Conservation (phyloP, 129 eudicot genomes). For the Kitagawia praeruptora region DNA sequence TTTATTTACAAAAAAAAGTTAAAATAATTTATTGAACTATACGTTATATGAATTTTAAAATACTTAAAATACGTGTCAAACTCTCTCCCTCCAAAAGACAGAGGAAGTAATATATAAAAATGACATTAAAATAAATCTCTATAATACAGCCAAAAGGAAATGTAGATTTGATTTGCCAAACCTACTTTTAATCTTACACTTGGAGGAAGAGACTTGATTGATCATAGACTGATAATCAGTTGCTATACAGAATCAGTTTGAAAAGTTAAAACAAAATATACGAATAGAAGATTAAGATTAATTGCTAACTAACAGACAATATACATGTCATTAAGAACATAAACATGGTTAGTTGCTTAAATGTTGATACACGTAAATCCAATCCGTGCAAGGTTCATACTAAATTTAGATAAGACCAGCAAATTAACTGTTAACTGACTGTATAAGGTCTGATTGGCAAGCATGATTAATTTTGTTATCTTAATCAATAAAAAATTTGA, state of each 20-base stretch:
- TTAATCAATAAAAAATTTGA: too few relatives aligned
- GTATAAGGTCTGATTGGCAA: too few relatives aligned
- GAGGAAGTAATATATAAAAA: too few relatives aligned
- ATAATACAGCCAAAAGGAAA: neutral
- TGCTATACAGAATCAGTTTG: neutral
- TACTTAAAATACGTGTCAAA: too few relatives aligned
- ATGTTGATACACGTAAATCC: conserved; percentile 8
- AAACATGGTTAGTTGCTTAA: neutral
- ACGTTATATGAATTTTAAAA: too few relatives aligned
- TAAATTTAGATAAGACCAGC: conserved; percentile 3
- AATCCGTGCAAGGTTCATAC: conserved; percentile 6
- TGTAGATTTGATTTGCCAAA: neutral
- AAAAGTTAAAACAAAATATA: neutral
- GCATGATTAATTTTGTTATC: too few relatives aligned
- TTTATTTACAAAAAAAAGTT: too few relatives aligned
- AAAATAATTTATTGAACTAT: too few relatives aligned
- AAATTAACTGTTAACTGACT: too few relatives aligned
- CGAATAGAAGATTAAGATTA: neutral
- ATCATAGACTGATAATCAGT: neutral
- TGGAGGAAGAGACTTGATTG: neutral
- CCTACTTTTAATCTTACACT: neutral
- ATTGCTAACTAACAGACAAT: neutral
- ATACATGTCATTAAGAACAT: neutral
- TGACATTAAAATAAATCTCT: neutral
- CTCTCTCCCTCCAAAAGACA: too few relatives aligned